These are phyloP conservation scores for Amaranthus hypochondriacus DNA, from an alignment of 148 eudicot genomes.

Conservation along the genomic window DNA sequence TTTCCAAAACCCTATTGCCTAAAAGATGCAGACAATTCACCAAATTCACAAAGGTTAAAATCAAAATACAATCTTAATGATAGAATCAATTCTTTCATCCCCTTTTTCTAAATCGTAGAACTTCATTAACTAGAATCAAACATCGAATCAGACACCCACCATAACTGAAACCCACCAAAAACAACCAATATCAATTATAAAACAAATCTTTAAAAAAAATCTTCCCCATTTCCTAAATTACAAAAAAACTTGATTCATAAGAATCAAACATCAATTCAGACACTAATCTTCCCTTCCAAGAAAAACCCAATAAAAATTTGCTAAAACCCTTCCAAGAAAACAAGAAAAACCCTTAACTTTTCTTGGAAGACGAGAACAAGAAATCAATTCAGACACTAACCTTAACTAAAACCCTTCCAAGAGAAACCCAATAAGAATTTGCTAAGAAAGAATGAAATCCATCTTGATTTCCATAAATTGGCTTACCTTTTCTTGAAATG, in stretches of 20 bases:
- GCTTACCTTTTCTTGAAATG: neutral
- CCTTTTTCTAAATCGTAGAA: too few relatives aligned
- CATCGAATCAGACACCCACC: neutral
- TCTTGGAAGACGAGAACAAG: too few relatives aligned
- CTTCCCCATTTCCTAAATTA: neutral
- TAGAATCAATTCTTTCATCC: too few relatives aligned
- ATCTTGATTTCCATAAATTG: neutral
- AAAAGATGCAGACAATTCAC: neutral
- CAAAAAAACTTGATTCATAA: neutral
- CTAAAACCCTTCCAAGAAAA: neutral
- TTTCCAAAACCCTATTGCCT: slow-evolving; percentile 7
- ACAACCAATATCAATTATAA: too few relatives aligned
- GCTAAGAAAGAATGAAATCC: neutral
- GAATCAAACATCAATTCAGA: neutral
- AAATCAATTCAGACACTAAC: too few relatives aligned
- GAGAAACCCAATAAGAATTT: neutral
- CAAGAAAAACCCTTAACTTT: too few relatives aligned
- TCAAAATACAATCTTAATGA: neutral
- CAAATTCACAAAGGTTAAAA: neutral
- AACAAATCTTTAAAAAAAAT: too few relatives aligned
- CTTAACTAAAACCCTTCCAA: too few relatives aligned
- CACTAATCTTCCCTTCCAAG: too few relatives aligned
- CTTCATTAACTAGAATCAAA: too few relatives aligned
- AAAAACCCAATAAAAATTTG: neutral
- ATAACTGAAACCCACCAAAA: neutral